Conservation (phyloP, 345 rosid species). For the Bruguiera sexangula region DNA sequence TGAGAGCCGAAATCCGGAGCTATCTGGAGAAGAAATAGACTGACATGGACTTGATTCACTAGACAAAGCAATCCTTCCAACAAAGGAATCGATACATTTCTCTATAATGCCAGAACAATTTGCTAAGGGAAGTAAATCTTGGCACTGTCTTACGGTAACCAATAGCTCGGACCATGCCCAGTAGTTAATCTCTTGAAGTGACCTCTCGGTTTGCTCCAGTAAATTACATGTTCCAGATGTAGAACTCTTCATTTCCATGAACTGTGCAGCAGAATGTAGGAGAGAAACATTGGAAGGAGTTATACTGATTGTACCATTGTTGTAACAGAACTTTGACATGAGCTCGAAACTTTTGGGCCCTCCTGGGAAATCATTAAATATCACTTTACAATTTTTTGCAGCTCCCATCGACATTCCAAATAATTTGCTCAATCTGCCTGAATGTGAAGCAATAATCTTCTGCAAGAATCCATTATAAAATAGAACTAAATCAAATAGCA, state of each 20-base stretch:
- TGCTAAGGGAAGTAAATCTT: conserved; percentile 34
- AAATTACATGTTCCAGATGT: conserved; percentile 38
- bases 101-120: conserved; percentile 35
- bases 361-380: conserved; percentile 87
- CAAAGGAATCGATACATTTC: conserved; percentile 59
- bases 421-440: conserved; percentile 59
- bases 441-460: conserved; percentile 59
- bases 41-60: conserved; percentile 70
- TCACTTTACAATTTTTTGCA: conserved; percentile 50
- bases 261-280: conserved; percentile 66
- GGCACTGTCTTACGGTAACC: conserved; percentile 63
- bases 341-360: conserved; percentile 76
- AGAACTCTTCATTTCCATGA: conserved; percentile 62
- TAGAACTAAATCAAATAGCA: background rate
- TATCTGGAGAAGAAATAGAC: conserved; percentile 74
- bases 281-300: conserved; percentile 52
- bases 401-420: conserved; percentile 51
- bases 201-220: conserved; percentile 56
- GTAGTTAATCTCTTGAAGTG: conserved; percentile 54
- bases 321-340: conserved; percentile 77
- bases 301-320: conserved; percentile 46
- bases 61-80: conserved; percentile 47
- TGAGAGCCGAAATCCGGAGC: conserved; percentile 70
- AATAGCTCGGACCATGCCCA: conserved; percentile 88
- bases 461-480: conserved; percentile 34